Conservation (phyloP, 495 filamentous ascomycete genomes). For the Rostrohypoxylon terebratum region DNA sequence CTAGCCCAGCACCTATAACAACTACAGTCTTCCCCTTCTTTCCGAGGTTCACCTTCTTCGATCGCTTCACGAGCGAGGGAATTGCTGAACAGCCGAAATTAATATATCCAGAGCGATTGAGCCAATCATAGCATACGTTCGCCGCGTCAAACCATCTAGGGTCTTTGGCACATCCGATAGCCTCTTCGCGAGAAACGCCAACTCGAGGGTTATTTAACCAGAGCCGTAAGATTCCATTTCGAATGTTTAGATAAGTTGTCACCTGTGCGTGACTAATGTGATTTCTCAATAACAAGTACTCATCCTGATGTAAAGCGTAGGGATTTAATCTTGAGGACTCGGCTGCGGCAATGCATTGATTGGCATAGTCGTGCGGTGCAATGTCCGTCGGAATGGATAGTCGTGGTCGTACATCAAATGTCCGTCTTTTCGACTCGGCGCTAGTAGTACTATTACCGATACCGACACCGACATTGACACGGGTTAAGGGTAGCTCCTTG, state of each 20-base stretch:
- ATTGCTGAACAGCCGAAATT: constrained; percentile 91
- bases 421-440: constrained; percentile 45
- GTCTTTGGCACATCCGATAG: constrained; percentile 91
- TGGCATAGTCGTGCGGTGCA: constrained; percentile 78
- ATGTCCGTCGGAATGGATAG: constrained; percentile 84
- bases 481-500: constrained; percentile 41
- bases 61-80: constrained; percentile 56
- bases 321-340: constrained; percentile 91
- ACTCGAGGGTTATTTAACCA: constrained; percentile 93
- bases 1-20: constrained; percentile 93
- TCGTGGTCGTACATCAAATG: constrained; percentile 72
- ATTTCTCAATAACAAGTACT: constrained; percentile 81
- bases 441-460: constrained; percentile 12
- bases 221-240: constrained; percentile 91
- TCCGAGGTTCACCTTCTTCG: constrained; percentile 46
- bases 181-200: constrained; percentile 86
- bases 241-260: constrained; percentile 95
- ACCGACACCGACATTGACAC: too few relatives aligned
- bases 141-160: constrained; percentile 91
- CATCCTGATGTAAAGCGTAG: constrained; percentile 85
- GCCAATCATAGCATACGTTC: constrained; percentile 90
- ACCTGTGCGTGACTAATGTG: constrained; percentile 90
- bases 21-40: constrained; percentile 76
- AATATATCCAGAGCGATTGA: constrained; percentile 91
- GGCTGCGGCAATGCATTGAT: constrained; percentile 88